These are phyloP conservation scores for Sapria himalayana DNA, from an alignment of 345 rosid species.

Conservation along the genomic window DNA sequence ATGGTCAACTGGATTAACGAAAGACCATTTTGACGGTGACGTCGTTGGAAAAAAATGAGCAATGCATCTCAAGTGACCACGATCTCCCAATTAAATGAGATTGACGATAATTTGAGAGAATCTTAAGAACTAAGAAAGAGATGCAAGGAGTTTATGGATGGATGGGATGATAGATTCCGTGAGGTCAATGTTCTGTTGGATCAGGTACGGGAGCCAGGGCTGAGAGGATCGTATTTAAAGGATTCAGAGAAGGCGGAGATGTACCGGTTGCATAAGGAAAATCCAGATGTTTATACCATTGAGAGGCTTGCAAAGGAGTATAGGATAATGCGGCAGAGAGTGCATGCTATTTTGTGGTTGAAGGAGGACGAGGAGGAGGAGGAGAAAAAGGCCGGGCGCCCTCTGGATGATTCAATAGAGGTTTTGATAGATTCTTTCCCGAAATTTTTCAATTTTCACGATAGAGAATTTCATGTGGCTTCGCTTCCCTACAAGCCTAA, in stretches of 20 bases:
- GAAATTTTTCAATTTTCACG: slow-evolving; percentile 66
- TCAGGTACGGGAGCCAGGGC: slow-evolving; percentile 80
- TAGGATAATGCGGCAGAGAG: slow-evolving; percentile 91
- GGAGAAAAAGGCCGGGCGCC: slow-evolving; percentile 73
- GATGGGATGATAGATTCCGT: slow-evolving; percentile 31
- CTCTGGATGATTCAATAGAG: slow-evolving; percentile 79
- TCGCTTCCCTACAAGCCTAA: slow-evolving; percentile 82
- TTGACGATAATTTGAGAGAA: slow-evolving; percentile 26
- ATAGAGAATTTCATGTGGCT: slow-evolving; percentile 91
- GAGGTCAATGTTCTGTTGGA: slow-evolving; percentile 39
- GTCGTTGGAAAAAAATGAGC: slow-evolving; percentile 19
- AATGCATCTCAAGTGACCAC: slow-evolving; percentile 9
- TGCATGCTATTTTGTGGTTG: slow-evolving; percentile 87
- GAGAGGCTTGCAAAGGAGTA: slow-evolving; percentile 80
- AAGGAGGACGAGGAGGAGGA: slow-evolving; percentile 79
- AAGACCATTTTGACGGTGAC: slow-evolving; percentile 80
- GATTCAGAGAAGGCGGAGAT: slow-evolving; percentile 94
- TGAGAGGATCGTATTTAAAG: slow-evolving; percentile 69
- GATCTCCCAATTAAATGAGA: slow-evolving; percentile 25
- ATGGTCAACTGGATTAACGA: slow-evolving; percentile 80
- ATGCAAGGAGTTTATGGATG: slow-evolving; percentile 30
- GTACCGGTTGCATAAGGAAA: slow-evolving; percentile 69
- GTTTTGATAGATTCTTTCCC: slow-evolving; percentile 71
- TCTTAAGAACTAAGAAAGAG: slow-evolving; percentile 22
- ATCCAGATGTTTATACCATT: slow-evolving; percentile 61